These are phyloP conservation scores for Cucumis cinereus DNA, from an alignment of 306 rosid species.

Conservation along the genomic window DNA sequence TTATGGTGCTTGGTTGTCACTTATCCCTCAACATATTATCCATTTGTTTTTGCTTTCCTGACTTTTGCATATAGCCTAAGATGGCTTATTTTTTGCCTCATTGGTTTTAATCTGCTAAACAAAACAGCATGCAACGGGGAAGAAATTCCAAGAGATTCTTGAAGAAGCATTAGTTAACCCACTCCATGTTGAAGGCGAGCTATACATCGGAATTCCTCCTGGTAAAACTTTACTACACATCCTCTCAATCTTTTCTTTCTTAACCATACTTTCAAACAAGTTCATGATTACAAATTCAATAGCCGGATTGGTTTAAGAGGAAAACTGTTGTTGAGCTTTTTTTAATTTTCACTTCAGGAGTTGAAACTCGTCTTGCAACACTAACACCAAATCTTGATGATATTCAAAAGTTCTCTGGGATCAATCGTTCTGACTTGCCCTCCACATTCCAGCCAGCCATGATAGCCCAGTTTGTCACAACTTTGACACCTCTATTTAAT, in stretches of 20 bases:
- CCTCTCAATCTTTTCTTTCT: neutral
- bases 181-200: slow-evolving; percentile 76
- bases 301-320: neutral
- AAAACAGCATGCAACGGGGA: slow-evolving; percentile 79
- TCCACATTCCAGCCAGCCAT: slow-evolving; percentile 57
- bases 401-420: slow-evolving; percentile 34
- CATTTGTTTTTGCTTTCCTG: neutral
- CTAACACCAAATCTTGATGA: slow-evolving; percentile 51
- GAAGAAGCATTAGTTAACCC: slow-evolving; percentile 83
- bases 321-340: neutral
- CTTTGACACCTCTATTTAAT: slow-evolving; percentile 50
- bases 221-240: slow-evolving; percentile 32
- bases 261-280: neutral
- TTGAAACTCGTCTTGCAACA: slow-evolving; percentile 90
- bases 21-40: neutral
- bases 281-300: neutral
- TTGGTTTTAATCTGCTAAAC: slow-evolving; percentile 20
- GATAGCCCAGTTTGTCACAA: slow-evolving; percentile 32
- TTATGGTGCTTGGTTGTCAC: neutral
- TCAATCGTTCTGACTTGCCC: slow-evolving; percentile 47
- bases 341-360: slow-evolving; percentile 31
- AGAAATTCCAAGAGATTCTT: slow-evolving; percentile 81
- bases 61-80: slow-evolving; percentile 3
- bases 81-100: neutral
- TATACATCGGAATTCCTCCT: slow-evolving; percentile 94